phyloP scores from a whole-genome alignment of 2,329 filamentous ascomycete genomes.

The Conoideocrella luteorostrata region DNA sequence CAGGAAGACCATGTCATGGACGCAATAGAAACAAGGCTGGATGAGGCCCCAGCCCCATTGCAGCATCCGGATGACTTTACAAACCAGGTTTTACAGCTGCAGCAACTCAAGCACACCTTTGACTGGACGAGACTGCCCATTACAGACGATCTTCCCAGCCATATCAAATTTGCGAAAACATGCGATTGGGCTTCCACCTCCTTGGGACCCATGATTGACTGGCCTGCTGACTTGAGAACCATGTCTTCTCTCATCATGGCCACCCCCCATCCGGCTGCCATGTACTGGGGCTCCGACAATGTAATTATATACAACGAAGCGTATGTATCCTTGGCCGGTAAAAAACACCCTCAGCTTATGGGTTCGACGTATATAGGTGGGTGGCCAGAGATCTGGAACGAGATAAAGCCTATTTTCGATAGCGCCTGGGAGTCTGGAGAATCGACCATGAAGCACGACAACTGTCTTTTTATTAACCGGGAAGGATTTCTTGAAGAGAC shows the following conservation, averaged over 20 bases:
- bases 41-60: slow-evolving; percentile 15
- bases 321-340: slow-evolving; percentile 63
- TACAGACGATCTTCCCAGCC: slow-evolving; percentile 56
- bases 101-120: slow-evolving; percentile 36
- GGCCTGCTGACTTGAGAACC: slow-evolving; percentile 63
- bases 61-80: slow-evolving; percentile 36
- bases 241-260: slow-evolving; percentile 82
- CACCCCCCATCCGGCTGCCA: slow-evolving; percentile 65
- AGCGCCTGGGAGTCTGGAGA: slow-evolving; percentile 64
- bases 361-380: slow-evolving; percentile 61
- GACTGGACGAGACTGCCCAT: slow-evolving; percentile 74
- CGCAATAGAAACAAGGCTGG: slow-evolving; percentile 1
- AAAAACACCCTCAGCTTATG: slow-evolving; percentile 73
- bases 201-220: slow-evolving; percentile 68
- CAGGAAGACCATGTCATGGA: slow-evolving; percentile 8
- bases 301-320: slow-evolving; percentile 68
- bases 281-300: slow-evolving; percentile 72
- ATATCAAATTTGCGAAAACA: slow-evolving; percentile 66
- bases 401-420: slow-evolving; percentile 61
- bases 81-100: slow-evolving; percentile 30
- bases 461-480: slow-evolving; percentile 65
- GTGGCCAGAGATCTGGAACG: slow-evolving; percentile 70
- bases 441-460: slow-evolving; percentile 79
- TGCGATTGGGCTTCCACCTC: slow-evolving; percentile 68
- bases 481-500: slow-evolving; percentile 69